Conservation (phyloP, 768 basidiomycete genomes). For the Pleurotus tuber-regium region DNA sequence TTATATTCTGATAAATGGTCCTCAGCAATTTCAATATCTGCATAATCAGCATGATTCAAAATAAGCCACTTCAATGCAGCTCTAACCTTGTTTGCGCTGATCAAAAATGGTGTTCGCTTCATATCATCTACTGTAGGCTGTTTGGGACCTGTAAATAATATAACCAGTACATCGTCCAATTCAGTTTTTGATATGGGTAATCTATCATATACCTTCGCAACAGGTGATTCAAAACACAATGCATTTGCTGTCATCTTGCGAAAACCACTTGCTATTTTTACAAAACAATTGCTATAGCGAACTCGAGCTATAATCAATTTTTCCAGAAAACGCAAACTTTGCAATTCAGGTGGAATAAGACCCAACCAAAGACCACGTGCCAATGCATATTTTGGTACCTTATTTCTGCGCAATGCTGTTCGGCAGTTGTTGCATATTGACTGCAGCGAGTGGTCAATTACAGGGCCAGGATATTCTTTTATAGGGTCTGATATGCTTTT, state of each 20-base stretch:
- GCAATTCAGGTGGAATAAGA: conserved; percentile 21
- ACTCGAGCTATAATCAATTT: conserved; percentile 15
- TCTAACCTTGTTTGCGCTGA: background rate
- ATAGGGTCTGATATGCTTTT: conserved; percentile 13
- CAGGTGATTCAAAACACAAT: conserved; percentile 22
- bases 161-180: conserved; percentile 19
- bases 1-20: background rate
- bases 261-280: conserved; percentile 14
- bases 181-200: conserved; percentile 20
- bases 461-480: conserved; percentile 13
- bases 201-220: conserved; percentile 17
- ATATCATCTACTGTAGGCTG: background rate
- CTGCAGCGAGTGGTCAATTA: conserved; percentile 11
- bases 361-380: conserved; percentile 33
- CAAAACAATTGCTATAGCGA: conserved; percentile 21
- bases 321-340: conserved; percentile 21
- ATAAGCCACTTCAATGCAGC: conserved; percentile 4
- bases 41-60: conserved; percentile 1
- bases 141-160: conserved; percentile 14
- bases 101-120: background rate
- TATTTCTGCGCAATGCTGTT: conserved; percentile 6
- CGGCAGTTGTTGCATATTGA: conserved; percentile 11
- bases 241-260: conserved; percentile 23
- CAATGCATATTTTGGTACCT: conserved; percentile 17
- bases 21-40: background rate